Evolutionary conservation across 169 alveolate species (phyloP).

Genomic region (Plasmodium relictum): DNA sequence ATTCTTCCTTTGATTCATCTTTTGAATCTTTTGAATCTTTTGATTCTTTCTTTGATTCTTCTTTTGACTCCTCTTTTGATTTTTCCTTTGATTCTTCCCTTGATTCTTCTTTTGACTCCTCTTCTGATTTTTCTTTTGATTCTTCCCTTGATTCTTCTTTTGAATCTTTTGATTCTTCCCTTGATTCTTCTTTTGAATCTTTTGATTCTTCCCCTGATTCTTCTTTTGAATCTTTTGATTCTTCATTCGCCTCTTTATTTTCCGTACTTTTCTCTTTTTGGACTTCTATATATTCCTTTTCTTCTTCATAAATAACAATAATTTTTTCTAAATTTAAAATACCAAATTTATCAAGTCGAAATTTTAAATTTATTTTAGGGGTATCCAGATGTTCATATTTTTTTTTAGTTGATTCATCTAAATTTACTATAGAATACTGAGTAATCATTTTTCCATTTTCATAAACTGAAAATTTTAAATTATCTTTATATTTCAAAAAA

Average conservation of each 20-base stretch:
- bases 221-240: too few species aligned
- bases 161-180: too few species aligned
- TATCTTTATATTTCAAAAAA: constrained; percentile 41
- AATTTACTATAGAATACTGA: constrained; percentile 17
- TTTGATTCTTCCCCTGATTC: too few species aligned
- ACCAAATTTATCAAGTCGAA: constrained; percentile 60
- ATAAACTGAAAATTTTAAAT: constrained; percentile 51
- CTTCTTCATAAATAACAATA: constrained; percentile 43
- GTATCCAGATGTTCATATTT: constrained; percentile 32
- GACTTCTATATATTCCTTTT: constrained; percentile 11
- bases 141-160: too few species aligned
- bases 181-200: too few species aligned
- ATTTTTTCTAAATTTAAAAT: constrained; percentile 34
- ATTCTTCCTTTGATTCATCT: not conserved
- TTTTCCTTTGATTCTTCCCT: too few species aligned
- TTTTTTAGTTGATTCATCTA: constrained; percentile 38
- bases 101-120: too few species aligned
- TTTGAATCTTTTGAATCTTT: too few species aligned
- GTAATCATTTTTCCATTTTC: constrained; percentile 60
- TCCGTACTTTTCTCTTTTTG: not conserved
- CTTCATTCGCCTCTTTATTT: constrained; percentile 1
- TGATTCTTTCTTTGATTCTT: too few species aligned
- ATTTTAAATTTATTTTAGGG: constrained; percentile 41
- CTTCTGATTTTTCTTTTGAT: too few species aligned
- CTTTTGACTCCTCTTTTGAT: too few species aligned